Conservation (phyloP, 129 eudicot species). For the Chrysanthemum lavandulifolium region DNA sequence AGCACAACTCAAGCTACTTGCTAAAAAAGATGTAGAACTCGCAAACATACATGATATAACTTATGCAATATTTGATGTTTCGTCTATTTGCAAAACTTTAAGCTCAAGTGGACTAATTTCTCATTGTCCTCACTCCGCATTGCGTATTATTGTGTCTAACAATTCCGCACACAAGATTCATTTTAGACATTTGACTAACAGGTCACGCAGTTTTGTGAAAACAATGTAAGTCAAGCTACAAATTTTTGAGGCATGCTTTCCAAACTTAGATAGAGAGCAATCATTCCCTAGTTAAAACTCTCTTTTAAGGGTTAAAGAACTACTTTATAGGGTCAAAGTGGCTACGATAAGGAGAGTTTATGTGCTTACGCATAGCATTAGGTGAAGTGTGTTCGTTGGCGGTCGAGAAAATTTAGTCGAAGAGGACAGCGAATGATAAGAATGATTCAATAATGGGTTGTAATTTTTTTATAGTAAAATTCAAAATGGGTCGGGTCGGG, state of each 20-base stretch:
- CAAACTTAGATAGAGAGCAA: conserved; percentile 30
- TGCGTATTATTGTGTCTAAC: background rate
- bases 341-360: background rate
- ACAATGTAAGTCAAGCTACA: background rate
- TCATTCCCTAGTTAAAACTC: conserved; percentile 30
- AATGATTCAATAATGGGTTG: no score
- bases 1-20: conserved; percentile 18
- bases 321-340: conserved; percentile 22
- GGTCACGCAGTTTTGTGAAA: background rate
- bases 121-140: background rate
- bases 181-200: conserved; percentile 7
- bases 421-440: no score
- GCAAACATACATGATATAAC: conserved; percentile 5
- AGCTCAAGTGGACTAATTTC: background rate
- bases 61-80: no score
- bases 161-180: background rate
- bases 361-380: conserved; percentile 12
- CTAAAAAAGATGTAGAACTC: conserved; percentile 18
- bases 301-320: conserved; percentile 3
- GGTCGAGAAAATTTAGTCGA: no score
- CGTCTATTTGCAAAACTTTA: background rate
- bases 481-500: no score
- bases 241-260: conserved; percentile 25
- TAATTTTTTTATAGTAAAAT: no score
- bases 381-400: background rate